Base-by-base conservation (phyloP, 2,329 filamentous ascomycete species). In the Scolecobasidium constrictum region DNA sequence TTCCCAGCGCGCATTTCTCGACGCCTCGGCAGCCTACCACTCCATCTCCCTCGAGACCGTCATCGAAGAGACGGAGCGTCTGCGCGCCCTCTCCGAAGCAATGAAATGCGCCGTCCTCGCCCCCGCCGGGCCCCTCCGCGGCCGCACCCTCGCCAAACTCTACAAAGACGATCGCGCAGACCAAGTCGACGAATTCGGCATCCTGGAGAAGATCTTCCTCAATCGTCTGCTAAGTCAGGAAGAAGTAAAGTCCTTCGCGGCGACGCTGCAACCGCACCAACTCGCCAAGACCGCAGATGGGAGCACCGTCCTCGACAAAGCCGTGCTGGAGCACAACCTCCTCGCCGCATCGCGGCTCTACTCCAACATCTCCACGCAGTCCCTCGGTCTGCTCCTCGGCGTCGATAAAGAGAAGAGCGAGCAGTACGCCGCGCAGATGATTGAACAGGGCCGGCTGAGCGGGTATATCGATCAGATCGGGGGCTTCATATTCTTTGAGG, bases 151-250 rank as follows among this genome's bases (percentile, higher is more conserved):
- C 15, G 86, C 79, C 4, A 80, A 83, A 42, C 69, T 98, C 12
- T 94, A 94, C 73, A 94, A 94, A 62, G 92, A 98, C 61, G 92
- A 96, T 50, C 77, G 92, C 21, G 75, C 85, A 0, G 68, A 71
- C 3, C 75, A 79, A 39, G 75, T 92, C 2, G 76, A 81, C 22
- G 86, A 96, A 63, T 90, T 83, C 56, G 71, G 78, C 38, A 95
- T 98, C 42, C 68, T 98, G 12, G 92, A 96, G 68, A 96, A 96
- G 69, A 96, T 98, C 77, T 94, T 94, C 61, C 72, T 96, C 38
- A 86, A 96, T 61, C 78, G 88, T 4, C 70, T 98, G 3, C 71
- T 98, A 38, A 76, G 77, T 1, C 77, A 82, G 0, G 74, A 71
- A n/a, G 92, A 98, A 64, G 86, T 95, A 34, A 77, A 80, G 28